Evolutionary conservation across 2,329 filamentous ascomycete genomes (phyloP).

Genomic region (Colletotrichum aenigma): DNA sequence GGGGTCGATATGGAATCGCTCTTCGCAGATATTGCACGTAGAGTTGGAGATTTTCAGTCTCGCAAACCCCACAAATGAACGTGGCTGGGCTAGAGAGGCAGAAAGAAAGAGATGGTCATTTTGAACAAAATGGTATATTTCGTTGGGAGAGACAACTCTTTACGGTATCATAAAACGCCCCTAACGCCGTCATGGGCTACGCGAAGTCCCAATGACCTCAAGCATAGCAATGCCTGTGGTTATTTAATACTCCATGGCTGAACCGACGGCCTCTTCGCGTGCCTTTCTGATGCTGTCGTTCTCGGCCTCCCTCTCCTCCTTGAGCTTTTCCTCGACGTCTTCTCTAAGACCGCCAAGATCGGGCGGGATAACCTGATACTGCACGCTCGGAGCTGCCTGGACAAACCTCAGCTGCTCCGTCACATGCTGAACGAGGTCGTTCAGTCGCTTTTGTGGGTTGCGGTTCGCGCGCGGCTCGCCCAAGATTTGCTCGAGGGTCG

Average conservation of each 20-base stretch:
- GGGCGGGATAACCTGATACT: conserved; percentile 80
- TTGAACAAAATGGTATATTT: neutral
- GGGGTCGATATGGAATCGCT: neutral
- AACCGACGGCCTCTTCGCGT: conserved; percentile 62
- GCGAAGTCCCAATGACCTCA: neutral
- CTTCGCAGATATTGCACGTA: neutral
- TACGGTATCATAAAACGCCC: neutral
- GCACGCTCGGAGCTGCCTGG: conserved; percentile 82
- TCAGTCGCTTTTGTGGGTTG: conserved; percentile 77
- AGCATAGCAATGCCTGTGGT: neutral
- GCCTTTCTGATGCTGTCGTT: conserved; percentile 57
- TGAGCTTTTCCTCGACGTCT: conserved; percentile 70
- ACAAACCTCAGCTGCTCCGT: conserved; percentile 88
- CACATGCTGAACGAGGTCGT: conserved; percentile 76
- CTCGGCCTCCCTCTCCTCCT: conserved; percentile 66
- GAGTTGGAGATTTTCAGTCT: neutral
- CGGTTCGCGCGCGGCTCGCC: conserved; percentile 76
- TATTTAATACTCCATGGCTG: conserved; percentile 56
- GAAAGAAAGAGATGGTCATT: neutral
- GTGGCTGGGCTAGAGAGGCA: neutral
- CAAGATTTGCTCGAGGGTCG: conserved; percentile 75
- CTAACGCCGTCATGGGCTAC: neutral
- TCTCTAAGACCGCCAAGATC: conserved; percentile 73
- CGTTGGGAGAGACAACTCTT: neutral
- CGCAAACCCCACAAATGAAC: neutral